Conservation (phyloP, 2,329 filamentous ascomycete species). For the Colletotrichum limetticola region DNA sequence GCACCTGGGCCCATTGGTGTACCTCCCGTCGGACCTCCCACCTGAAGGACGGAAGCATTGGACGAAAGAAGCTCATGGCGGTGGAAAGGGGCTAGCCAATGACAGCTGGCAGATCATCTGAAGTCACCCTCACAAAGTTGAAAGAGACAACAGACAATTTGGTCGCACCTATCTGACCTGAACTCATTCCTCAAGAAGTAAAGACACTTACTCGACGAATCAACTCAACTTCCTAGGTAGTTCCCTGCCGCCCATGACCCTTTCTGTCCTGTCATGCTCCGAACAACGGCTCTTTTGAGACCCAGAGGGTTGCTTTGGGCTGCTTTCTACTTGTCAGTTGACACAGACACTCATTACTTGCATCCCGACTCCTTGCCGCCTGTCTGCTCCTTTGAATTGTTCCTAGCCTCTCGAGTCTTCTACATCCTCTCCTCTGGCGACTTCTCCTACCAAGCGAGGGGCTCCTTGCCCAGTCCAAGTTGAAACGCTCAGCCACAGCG, state of each 20-base stretch:
- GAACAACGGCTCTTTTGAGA: not conserved
- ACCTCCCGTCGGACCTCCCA: too few species aligned
- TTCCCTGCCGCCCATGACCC: not conserved
- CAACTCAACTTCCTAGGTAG: not conserved
- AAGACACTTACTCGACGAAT: not conserved
- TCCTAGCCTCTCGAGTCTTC: not conserved
- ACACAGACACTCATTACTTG: not conserved
- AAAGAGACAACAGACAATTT: slow-evolving; percentile 8
- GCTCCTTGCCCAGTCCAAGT: slow-evolving; percentile 23
- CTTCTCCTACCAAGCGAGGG: not conserved
- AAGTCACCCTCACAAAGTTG: not conserved
- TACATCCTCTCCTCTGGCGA: not conserved
- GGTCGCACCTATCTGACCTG: not conserved
- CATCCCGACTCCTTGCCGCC: not conserved
- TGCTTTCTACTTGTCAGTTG: not conserved
- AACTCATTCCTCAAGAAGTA: not conserved
- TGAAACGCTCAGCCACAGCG: slow-evolving; percentile 37
- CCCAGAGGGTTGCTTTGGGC: not conserved
- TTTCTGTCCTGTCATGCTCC: not conserved
- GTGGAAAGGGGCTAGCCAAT: slow-evolving; percentile 8
- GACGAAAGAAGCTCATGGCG: slow-evolving; percentile 8
- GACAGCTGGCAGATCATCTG: slow-evolving; percentile 9
- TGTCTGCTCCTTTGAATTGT: not conserved
- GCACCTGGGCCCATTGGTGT: not conserved
- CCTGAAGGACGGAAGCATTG: slow-evolving; percentile 6